Percentiles rank a stretch among this genome's conserved stretches.
Conservation (phyloP, 1,284 basidiomycete genomes). For the Thecaphora frezii region DNA sequence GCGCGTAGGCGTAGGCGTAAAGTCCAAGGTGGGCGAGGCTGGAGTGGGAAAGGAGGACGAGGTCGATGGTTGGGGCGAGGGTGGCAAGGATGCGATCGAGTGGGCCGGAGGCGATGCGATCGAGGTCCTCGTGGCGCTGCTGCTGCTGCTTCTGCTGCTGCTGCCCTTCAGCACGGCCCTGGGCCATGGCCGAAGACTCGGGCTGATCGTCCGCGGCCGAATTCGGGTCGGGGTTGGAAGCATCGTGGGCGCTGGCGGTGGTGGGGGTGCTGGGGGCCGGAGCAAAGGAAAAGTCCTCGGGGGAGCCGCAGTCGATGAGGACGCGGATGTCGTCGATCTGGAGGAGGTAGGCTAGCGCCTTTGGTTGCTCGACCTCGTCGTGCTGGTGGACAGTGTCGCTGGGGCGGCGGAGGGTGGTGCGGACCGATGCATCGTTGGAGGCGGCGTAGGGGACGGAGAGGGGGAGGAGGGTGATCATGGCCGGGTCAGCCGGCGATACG, state of each 20-base stretch:
- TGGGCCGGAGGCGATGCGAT: slow-evolving; percentile 22
- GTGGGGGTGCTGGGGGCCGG: neutral
- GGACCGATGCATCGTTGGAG: slow-evolving; percentile 11
- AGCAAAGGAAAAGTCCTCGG: slow-evolving; percentile 50
- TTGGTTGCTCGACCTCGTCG: slow-evolving; percentile 37
- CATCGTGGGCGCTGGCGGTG: neutral
- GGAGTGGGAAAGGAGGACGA: slow-evolving; percentile 89
- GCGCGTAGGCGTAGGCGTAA: slow-evolving; percentile 84
- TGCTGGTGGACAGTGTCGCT: slow-evolving; percentile 2
- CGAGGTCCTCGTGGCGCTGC: slow-evolving; percentile 5
- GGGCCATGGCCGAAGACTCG: slow-evolving; percentile 5
- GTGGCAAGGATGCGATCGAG: slow-evolving; percentile 26
- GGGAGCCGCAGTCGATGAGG: slow-evolving; percentile 82
- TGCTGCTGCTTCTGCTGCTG: neutral
- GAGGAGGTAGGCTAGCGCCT: slow-evolving; percentile 69
- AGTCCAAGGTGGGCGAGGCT: slow-evolving; percentile 84
- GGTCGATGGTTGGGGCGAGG: slow-evolving; percentile 73
- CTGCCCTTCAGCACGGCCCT: neutral
- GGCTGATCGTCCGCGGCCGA: neutral
- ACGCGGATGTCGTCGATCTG: slow-evolving; percentile 93
- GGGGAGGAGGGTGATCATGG: slow-evolving; percentile 48
- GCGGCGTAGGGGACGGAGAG: slow-evolving; percentile 43
- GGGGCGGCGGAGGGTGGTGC: slow-evolving; percentile 19
- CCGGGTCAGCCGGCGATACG: neutral
- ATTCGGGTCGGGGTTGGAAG: neutral